Evolutionary conservation across 306 rosid genomes (phyloP).

Genomic region (Gleditsia sinensis): DNA sequence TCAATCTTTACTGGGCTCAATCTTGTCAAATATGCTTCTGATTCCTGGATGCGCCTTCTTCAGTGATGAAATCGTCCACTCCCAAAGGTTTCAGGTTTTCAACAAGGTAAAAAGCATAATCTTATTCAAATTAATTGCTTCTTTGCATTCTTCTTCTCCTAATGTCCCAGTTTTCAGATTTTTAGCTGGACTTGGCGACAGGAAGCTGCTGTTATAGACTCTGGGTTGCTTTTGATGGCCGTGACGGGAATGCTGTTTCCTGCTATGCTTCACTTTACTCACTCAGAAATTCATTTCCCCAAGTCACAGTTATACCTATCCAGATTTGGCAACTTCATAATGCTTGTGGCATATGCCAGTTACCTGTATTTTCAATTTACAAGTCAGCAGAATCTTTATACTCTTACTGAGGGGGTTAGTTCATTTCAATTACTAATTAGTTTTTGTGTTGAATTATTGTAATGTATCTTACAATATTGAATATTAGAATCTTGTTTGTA

Average conservation of each 20-base stretch:
- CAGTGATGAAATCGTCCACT: slow-evolving; percentile 67
- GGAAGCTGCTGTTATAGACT: slow-evolving; percentile 79
- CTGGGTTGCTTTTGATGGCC: slow-evolving; percentile 85
- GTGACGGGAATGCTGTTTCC: slow-evolving; percentile 82
- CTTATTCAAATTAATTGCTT: neutral
- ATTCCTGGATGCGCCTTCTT: slow-evolving; percentile 92
- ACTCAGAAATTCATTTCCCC: slow-evolving; percentile 68
- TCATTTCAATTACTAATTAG: too few relatives aligned
- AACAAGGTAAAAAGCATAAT: slow-evolving; percentile 51
- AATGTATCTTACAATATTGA: too few relatives aligned
- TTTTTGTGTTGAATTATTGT: too few relatives aligned
- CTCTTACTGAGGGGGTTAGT: slow-evolving; percentile 60
- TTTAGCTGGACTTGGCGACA: slow-evolving; percentile 44
- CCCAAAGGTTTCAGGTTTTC: slow-evolving; percentile 58
- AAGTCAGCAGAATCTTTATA: slow-evolving; percentile 53
- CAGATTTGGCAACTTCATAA: slow-evolving; percentile 81
- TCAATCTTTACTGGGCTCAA: slow-evolving; percentile 79
- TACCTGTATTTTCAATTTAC: slow-evolving; percentile 76
- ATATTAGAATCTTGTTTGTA: neutral
- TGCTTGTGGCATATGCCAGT: slow-evolving; percentile 78
- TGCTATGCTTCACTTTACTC: slow-evolving; percentile 85
- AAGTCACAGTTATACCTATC: slow-evolving; percentile 74
- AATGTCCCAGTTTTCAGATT: slow-evolving; percentile 19
- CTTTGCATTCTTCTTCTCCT: neutral
- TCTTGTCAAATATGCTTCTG: slow-evolving; percentile 85